phyloP scores from a whole-genome alignment of 2,329 filamentous ascomycete species.

The Clarireedia hainanense region DNA sequence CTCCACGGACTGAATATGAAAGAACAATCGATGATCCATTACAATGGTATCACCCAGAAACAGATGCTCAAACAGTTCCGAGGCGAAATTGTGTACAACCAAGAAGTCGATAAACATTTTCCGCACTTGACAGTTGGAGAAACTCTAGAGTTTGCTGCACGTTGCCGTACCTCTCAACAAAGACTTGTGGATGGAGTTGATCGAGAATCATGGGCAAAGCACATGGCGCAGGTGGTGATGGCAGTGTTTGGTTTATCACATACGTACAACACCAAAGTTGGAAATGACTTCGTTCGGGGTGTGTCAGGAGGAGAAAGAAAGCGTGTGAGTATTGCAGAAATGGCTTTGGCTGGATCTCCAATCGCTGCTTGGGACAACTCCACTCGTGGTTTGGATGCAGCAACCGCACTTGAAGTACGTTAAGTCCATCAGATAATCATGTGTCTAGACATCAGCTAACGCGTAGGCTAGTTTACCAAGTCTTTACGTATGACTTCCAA shows the following conservation, averaged over 20 bases:
- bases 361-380: conserved; percentile 28
- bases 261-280: conserved; percentile 65
- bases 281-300: conserved; percentile 64
- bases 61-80: conserved; percentile 53
- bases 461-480: conserved; percentile 27
- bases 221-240: conserved; percentile 50
- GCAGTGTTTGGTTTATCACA: conserved; percentile 64
- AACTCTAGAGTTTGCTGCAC: conserved; percentile 66
- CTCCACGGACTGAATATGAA: conserved; percentile 50
- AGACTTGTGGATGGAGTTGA: conserved; percentile 42
- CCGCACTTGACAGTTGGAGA: conserved; percentile 69
- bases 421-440: no score
- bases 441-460: no score
- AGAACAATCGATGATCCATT: conserved; percentile 46
- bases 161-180: conserved; percentile 58
- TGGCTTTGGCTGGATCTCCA: conserved; percentile 49
- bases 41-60: conserved; percentile 48
- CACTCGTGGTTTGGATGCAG: conserved; percentile 66
- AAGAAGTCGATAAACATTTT: conserved; percentile 70
- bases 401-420: conserved; percentile 55
- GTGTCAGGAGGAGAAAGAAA: conserved; percentile 68
- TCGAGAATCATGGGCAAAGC: conserved; percentile 41
- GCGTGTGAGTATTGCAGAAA: conserved; percentile 75
- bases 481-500: conserved; percentile 58
- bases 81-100: conserved; percentile 65